Base-by-base conservation (phyloP, 1,284 basidiomycete genomes). In the Ustilago esculenta region DNA sequence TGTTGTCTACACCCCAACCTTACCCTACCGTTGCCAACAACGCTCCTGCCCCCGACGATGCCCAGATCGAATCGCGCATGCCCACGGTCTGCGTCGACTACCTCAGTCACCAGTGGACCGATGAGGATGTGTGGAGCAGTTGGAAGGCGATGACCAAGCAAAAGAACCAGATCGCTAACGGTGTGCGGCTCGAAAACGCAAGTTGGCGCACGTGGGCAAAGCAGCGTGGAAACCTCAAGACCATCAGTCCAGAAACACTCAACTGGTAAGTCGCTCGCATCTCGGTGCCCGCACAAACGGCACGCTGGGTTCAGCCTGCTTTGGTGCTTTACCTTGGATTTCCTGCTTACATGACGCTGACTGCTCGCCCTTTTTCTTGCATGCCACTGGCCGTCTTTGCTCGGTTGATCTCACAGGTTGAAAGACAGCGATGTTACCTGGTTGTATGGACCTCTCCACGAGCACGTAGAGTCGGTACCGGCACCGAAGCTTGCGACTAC, bases 161-260 rank as follows among this genome's bases (percentile, higher is more conserved):
- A 85, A 98, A 98, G 88, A 92, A 97, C 82, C 94, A 95, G 84
- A 97, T 98, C 80, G 89, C 93, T 12, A 98, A 98, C 82, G 95
- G 95, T 44, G 87, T 92, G 54, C 86, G 95, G 47, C 87, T 98
- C 60, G 96, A 98, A 85, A 98, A 98, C 81, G 96, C 96, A 4
- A 92, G 90, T 76, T 98, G 95, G 95, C 86, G 96, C 40, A 98
- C 95, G 1, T 98, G 96, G 95, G 95, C 94, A 87, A 98, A 98
- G 84, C 95, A 98, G 86, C 86, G 95, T 68, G 97, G 96, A 77
- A 93, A 94, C 72, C 87, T 98, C 58, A 92, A 91, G 84, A 98
- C 95, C 0, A 88, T 98, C 81, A 91, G 89, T 37, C 95, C 95
- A 59, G 95, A 98, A 85, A 97, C 95, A 3, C 88, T 98, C 75